Percentiles rank a stretch among this genome's conserved stretches.
These are phyloP conservation scores for Rhodotorula sp. DNA, from an alignment of 1,284 basidiomycete genomes.

Conservation along the genomic window DNA sequence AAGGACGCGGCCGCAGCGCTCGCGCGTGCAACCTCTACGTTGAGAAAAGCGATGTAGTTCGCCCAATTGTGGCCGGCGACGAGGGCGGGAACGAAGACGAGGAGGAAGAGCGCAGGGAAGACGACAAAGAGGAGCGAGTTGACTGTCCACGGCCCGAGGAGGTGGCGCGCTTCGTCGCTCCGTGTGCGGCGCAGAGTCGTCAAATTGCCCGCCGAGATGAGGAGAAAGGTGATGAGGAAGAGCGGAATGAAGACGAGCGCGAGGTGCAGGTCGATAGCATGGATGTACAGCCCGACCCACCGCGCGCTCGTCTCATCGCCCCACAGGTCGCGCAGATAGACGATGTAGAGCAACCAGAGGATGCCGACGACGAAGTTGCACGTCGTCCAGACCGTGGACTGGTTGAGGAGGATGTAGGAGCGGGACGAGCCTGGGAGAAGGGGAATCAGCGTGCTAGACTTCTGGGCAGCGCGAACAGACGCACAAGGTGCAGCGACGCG, in stretches of 20 bases:
- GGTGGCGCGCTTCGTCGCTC: neutral
- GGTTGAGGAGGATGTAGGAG: constrained; percentile 3
- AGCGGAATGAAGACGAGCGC: neutral
- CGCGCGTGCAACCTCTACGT: neutral
- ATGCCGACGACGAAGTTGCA: neutral
- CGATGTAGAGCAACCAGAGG: neutral
- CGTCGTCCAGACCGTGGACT: neutral
- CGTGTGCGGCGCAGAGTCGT: neutral
- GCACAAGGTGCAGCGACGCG: neutral
- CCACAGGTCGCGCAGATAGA: neutral
- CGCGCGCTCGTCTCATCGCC: too few relatives aligned
- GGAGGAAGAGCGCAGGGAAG: neutral
- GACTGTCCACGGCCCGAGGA: neutral
- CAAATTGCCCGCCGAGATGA: neutral
- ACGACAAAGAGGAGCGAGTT: constrained; percentile 1
- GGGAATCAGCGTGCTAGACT: too few relatives aligned
- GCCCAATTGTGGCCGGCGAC: neutral
- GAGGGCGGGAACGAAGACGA: neutral
- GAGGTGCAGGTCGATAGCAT: neutral
- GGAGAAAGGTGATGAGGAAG: constrained; percentile 3
- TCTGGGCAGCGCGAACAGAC: neutral
- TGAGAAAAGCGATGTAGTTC: neutral
- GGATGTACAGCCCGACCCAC: neutral
- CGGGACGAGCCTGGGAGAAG: neutral
- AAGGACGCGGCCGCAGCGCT: neutral